Evolutionary conservation across 2,329 filamentous ascomycete species (phyloP), one percentile per base, ranked within the genome.

Genomic region (Dactylellina haptotyla): DNA sequence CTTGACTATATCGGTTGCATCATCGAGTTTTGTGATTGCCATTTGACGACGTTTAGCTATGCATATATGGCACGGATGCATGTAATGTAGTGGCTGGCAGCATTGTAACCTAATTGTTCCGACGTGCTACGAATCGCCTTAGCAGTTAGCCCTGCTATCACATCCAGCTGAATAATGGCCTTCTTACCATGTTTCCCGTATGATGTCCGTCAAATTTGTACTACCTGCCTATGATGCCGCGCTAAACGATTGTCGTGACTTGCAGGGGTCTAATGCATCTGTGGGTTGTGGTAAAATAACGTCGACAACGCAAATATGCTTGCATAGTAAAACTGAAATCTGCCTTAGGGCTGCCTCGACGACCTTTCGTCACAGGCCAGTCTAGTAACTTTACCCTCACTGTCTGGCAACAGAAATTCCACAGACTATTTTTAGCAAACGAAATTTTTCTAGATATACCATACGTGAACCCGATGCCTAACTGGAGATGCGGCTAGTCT

Each of bases 281-380:
- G 14, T 5, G 37, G 23, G 20, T 4, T 72, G 58, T 71, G 66
- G 66, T 71, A 71, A 62, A 51, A 56, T 45, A 18, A 16, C 10
- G 8, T 3, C 20, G 18, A 43, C 65, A 70, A 70, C 65, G 57
- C 65, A 57, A 48, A 39, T 28, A 2, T 3, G 16, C 43, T 6
- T 20, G 14, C 9, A 46, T n/a, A 46, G 8, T 23, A n/a, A 43
- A 10, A 10, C n/a, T n/a, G n/a, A n/a, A n/a, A n/a, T n/a, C n/a
- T n/a, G n/a, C n/a, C n/a, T n/a, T n/a, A n/a, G n/a, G n/a, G n/a
- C n/a, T n/a, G n/a, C n/a, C n/a, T n/a, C n/a, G n/a, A n/a, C n/a
- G n/a, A n/a, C n/a, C n/a, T n/a, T n/a, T n/a, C n/a, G n/a, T n/a
- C n/a, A n/a, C n/a, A n/a, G n/a, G n/a, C n/a, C n/a, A n/a, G n/a